phyloP scores from a whole-genome alignment of 2,329 filamentous ascomycete species.

The Monosporascus sp. region DNA sequence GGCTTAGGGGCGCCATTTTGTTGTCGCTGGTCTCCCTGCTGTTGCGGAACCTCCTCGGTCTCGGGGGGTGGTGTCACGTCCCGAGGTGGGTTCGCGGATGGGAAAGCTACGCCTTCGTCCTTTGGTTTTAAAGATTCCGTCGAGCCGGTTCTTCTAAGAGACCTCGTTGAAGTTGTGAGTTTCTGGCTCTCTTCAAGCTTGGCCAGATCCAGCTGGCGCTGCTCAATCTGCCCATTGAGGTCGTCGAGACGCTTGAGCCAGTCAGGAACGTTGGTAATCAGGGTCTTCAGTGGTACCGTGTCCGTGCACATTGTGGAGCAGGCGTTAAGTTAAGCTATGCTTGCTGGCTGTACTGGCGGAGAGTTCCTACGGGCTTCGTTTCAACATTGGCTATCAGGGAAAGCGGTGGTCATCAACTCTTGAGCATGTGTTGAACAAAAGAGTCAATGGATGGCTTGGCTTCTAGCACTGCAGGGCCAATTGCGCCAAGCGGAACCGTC shows the following conservation, averaged over 20 bases:
- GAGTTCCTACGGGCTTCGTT: not conserved
- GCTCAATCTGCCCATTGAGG: conserved; percentile 55
- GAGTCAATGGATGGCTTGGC: not conserved
- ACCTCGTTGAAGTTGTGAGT: conserved; percentile 29
- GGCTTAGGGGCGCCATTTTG: conserved; percentile 18
- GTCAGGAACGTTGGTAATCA: conserved; percentile 52
- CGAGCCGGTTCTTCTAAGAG: conserved; percentile 47
- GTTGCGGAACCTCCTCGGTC: conserved; percentile 10
- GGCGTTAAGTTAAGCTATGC: not conserved
- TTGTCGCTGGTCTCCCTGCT: conserved; percentile 15
- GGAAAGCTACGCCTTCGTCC: conserved; percentile 34
- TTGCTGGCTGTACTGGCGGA: not conserved
- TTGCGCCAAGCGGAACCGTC: not conserved
- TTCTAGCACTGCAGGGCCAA: not conserved
- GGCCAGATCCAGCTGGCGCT: conserved; percentile 57
- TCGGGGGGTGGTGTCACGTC: conserved; percentile 10
- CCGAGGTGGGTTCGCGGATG: conserved; percentile 7
- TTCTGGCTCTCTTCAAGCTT: conserved; percentile 33
- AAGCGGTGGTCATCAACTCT: not conserved
- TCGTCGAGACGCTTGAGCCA: conserved; percentile 57
- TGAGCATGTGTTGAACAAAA: not conserved
- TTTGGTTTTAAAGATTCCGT: conserved; percentile 48
- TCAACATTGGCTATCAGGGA: not conserved
- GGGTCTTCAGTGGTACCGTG: conserved; percentile 50
- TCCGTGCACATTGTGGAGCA: conserved; percentile 42